These are phyloP conservation scores for Clarkia xantiana DNA, from an alignment of 345 rosid species.

Conservation along the genomic window DNA sequence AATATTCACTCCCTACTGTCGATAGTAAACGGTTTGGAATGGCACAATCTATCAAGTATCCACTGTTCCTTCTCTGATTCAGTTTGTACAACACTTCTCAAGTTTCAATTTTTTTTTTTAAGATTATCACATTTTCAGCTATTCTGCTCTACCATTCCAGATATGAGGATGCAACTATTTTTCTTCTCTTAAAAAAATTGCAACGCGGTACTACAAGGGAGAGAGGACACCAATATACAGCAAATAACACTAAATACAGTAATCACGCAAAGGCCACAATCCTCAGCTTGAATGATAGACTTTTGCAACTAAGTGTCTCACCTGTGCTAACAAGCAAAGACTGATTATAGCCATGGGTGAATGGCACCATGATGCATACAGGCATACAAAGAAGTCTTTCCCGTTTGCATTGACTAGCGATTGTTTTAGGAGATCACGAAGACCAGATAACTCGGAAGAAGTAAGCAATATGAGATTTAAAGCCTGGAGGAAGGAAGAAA, in stretches of 20 bases:
- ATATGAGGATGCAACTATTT: no score
- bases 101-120: no score
- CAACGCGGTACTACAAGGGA: no score
- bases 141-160: no score
- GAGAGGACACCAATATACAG: background rate
- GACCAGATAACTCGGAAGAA: constrained; percentile 78
- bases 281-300: background rate
- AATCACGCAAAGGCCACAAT: background rate
- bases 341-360: constrained; percentile 98
- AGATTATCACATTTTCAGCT: no score
- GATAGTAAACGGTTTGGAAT: no score
- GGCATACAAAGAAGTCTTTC: constrained; percentile 61
- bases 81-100: no score
- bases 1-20: no score
- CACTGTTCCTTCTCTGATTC: no score
- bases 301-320: constrained; percentile 8
- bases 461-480: constrained; percentile 93
- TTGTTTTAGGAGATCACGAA: constrained; percentile 68
- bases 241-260: background rate
- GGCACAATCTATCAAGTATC: no score
- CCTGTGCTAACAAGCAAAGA: constrained; percentile 95
- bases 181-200: no score
- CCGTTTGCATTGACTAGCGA: constrained; percentile 71
- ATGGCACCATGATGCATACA: constrained; percentile 98
- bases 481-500: constrained; percentile 42